Base-by-base conservation (phyloP, 1,139 yeast genomes). In the Spencermartinsiella ligniputridi region DNA sequence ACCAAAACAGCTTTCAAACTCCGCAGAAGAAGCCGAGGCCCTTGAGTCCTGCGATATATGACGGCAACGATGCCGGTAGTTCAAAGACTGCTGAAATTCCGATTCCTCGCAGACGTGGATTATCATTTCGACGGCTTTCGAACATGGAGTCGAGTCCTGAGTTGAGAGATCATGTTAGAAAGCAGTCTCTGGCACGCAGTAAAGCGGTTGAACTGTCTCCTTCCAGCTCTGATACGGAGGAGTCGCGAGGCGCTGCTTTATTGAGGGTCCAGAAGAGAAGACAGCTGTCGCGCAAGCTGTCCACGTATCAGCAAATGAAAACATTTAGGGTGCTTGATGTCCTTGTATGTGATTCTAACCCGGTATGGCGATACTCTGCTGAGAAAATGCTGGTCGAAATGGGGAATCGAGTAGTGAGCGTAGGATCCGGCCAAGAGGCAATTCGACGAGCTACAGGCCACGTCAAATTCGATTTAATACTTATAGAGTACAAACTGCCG, bases 291-390 rank as follows among this genome's bases (percentile, higher is more conserved):
- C 41, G 49, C 6, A 36, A 46, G 44, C 32, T 27, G 5, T 27
- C 32, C 12, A 27, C 13, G 15, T 27, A 27, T n/a, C 5, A 5
- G 12, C 42, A 49, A 6, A 49, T 46, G 71, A 72, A 50, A 42
- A 44, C 42, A 1, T 54, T 52, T 36, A 49, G 65, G 16, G 56
- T 64, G 1, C 54, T 85, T 49, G 94, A 87, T 61, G 81, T 88
- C 2, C 68, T 90, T 40, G 73, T 88, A 25, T 89, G 96, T 66
- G 96, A 89, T 57, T 89, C 94, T 2, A 86, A 86, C 49, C 92
- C 96, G 0, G 83, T 83, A 42, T 83, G 86, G 51, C 68, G 95
- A 39, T 88, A 79, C 59, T 75, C 86, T 11, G 75, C 83, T 35
- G 76, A 80, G 40, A 77, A 75, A 47, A 72, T 83, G 54, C 68